Evolutionary conservation across 495 filamentous ascomycete species (phyloP).

Genomic region (Xanthoparmelia taractica): DNA sequence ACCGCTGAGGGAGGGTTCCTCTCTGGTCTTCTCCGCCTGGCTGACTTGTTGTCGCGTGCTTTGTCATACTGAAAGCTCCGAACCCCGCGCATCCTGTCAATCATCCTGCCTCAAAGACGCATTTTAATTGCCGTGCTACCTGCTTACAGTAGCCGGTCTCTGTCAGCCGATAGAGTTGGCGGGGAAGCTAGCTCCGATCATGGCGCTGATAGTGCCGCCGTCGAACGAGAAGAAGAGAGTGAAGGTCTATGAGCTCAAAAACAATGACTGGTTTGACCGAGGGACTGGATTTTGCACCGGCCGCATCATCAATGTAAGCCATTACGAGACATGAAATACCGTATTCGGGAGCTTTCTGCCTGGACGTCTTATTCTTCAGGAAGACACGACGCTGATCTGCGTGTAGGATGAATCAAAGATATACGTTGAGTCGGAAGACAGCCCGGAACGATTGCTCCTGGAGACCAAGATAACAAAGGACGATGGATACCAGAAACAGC

Average conservation of each 20-base stretch:
- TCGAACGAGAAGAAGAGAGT: constrained; percentile 89
- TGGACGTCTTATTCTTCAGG: not conserved
- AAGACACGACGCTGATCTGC: constrained; percentile 18
- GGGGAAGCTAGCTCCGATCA: constrained; percentile 32
- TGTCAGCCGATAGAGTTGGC: not conserved
- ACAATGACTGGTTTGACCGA: constrained; percentile 98
- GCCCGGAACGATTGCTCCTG: constrained; percentile 70
- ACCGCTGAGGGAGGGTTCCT: not conserved
- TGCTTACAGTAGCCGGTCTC: not conserved
- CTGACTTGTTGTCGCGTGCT: constrained; percentile 13
- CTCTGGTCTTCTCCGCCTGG: not conserved
- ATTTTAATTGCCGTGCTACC: not conserved
- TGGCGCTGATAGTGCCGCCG: constrained; percentile 82
- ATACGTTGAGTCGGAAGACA: constrained; percentile 87
- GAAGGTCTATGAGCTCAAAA: constrained; percentile 96
- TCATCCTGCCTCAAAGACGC: not conserved
- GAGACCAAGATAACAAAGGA: constrained; percentile 87
- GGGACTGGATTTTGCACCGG: constrained; percentile 94
- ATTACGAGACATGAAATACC: not conserved
- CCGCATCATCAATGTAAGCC: constrained; percentile 65
- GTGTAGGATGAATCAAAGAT: constrained; percentile 74
- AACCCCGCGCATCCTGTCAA: constrained; percentile 2
- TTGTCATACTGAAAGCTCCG: constrained; percentile 5
- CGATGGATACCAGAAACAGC: constrained; percentile 96
- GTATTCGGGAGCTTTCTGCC: not conserved